Percentiles rank a stretch among this genome's conserved stretches.
Evolutionary conservation across 2,329 filamentous ascomycete species (phyloP).

Genomic region (Neofusicoccum cordaticola): DNA sequence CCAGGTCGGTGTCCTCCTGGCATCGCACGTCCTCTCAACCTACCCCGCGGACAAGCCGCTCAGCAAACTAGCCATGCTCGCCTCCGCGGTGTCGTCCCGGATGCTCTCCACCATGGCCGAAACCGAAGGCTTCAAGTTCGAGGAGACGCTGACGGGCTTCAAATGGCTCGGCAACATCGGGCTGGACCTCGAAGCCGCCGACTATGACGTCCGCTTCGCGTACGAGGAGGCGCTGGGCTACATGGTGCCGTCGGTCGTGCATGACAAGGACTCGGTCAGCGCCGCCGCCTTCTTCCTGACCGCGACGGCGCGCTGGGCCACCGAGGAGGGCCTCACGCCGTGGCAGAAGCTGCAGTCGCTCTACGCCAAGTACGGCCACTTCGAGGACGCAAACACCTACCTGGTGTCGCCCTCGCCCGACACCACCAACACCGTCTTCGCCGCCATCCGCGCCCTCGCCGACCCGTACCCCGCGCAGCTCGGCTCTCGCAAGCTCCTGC

Average conservation of each 20-base stretch:
- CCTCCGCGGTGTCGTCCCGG: constrained; percentile 62
- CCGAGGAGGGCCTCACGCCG: constrained; percentile 53
- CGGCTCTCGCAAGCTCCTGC: constrained; percentile 51
- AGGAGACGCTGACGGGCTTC: constrained; percentile 64
- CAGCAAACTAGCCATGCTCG: constrained; percentile 54
- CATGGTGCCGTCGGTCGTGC: constrained; percentile 62
- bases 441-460: constrained; percentile 48
- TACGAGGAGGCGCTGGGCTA: constrained; percentile 67
- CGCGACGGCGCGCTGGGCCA: constrained; percentile 52
- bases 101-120: constrained; percentile 59
- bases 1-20: constrained; percentile 60
- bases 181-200: constrained; percentile 47
- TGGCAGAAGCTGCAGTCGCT: constrained; percentile 56
- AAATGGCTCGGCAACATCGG: constrained; percentile 66
- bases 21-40: constrained; percentile 55
- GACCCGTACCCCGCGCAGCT: constrained; percentile 44
- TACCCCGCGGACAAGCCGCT: constrained; percentile 34
- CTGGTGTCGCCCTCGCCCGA: constrained; percentile 56
- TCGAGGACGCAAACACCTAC: constrained; percentile 64
- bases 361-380: constrained; percentile 58
- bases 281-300: constrained; percentile 59
- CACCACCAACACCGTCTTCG: constrained; percentile 55
- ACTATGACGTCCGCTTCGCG: constrained; percentile 55
- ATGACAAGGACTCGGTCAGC: constrained; percentile 64
- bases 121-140: constrained; percentile 55